phyloP scores from a whole-genome alignment of 805 yeast species.

The Starmerella sirachaensis region DNA sequence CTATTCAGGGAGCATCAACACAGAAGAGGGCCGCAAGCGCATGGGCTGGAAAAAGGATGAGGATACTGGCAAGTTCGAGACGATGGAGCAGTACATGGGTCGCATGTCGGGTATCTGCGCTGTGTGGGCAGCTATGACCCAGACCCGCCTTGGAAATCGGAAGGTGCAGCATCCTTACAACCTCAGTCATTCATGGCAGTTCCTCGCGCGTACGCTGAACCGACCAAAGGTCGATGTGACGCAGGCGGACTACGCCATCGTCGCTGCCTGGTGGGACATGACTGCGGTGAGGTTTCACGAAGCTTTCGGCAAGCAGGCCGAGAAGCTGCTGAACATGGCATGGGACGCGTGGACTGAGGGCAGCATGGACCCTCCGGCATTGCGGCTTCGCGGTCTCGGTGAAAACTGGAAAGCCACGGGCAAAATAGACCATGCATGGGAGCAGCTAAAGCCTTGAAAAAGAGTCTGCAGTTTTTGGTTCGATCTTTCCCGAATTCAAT shows the following conservation, averaged over 20 bases:
- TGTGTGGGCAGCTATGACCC: constrained; percentile 63
- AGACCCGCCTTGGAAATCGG: constrained; percentile 29
- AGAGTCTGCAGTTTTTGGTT: no score
- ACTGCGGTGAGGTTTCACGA: constrained; percentile 44
- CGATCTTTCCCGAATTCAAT: no score
- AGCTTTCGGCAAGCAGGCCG: constrained; percentile 58
- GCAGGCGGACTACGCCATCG: constrained; percentile 58
- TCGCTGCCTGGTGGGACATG: constrained; percentile 89
- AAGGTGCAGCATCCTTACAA: constrained; percentile 42
- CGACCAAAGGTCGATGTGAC: constrained; percentile 38
- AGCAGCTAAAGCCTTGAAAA: constrained; percentile 14
- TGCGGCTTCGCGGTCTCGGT: constrained; percentile 60
- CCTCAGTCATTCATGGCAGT: constrained; percentile 48
- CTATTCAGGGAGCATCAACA: constrained; percentile 57
- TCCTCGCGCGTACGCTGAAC: constrained; percentile 63
- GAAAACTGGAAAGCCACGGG: constrained; percentile 60
- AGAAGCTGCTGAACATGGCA: constrained; percentile 43
- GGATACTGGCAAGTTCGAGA: constrained; percentile 31
- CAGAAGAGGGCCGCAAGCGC: constrained; percentile 65
- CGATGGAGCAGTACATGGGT: constrained; percentile 64
- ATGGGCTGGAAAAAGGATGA: constrained; percentile 78
- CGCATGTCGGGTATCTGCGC: constrained; percentile 78
- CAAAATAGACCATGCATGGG: constrained; percentile 27
- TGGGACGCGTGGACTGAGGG: constrained; percentile 42
- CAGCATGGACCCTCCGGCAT: constrained; percentile 60